Evolutionary conservation across 331 rosid species (phyloP), one percentile per base, ranked within the genome.

Genomic region (Acacia concinna): DNA sequence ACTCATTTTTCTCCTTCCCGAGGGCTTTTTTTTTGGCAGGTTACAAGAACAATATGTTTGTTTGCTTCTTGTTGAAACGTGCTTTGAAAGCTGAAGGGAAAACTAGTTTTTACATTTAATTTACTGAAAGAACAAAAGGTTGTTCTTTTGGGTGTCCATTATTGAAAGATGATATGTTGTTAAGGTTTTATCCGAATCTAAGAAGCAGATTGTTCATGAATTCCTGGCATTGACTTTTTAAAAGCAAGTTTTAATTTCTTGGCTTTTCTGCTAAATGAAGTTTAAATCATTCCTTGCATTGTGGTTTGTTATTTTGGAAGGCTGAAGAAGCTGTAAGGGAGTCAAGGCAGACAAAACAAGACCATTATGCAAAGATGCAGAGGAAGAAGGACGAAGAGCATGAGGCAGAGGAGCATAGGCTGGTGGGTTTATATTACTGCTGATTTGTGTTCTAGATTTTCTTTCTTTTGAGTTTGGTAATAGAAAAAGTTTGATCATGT

Each of bases 371-470:
- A 35, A 96, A 95, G 79, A 82, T 73, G 78, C 82, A 96, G 72
- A 95, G 93, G 91, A 86, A 84, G 87, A 93, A 92, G 86, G 99
- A 95, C 62, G 99, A 95, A 89, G 99, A 95, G 79, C 94, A 82
- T 46, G 97, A 95, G 83, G 97, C 89, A 40, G 85, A 72, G 77
- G 99, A 95, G 77, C 92, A 73, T 47, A 70, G 52, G 82, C 86
- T 91, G 91, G 99, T 93, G 66, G 41, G 90, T 86, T 73, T 49
- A 82, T 56, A 31, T 70, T 68, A 25, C 47, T 68, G 68, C 52
- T 30, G 59, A 77, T 72, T 65, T 76, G 57, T 47, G 60, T 77
- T 18, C 52, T 37, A 77, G 74, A 13, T 78, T 43, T n/a, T 32
- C 67, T 43, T 73, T 40, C 59, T 46, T 31, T n/a, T 18, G 64